phyloP scores from a whole-genome alignment of 2,329 filamentous ascomycete genomes.

The Fusarium nanum region DNA sequence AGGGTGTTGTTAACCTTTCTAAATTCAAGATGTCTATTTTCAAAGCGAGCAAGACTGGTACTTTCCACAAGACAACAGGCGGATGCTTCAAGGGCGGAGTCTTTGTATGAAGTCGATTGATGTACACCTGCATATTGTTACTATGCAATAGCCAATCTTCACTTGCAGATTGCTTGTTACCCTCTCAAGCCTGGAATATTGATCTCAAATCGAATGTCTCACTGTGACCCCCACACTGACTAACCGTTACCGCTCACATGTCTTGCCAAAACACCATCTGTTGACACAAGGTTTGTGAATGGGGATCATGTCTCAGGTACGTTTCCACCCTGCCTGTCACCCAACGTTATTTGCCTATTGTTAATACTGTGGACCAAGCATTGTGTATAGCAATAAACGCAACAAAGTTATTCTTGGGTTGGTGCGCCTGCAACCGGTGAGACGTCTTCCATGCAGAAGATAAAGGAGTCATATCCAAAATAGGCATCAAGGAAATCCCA shows the following conservation, averaged over 20 bases:
- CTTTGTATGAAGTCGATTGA: not conserved
- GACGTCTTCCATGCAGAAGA: not conserved
- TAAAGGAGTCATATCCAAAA: constrained; percentile 33
- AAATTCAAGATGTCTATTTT: not conserved
- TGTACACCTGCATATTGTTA: not conserved
- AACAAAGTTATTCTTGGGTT: constrained; percentile 19
- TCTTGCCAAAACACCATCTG: constrained; percentile 32
- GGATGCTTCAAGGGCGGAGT: not conserved
- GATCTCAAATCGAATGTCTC: constrained; percentile 19
- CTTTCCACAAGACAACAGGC: not conserved
- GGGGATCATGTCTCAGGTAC: constrained; percentile 39
- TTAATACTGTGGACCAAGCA: not conserved
- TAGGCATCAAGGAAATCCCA: constrained; percentile 29
- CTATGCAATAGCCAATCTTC: not conserved
- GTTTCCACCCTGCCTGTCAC: constrained; percentile 12
- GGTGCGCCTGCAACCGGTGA: constrained; percentile 14
- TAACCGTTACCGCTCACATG: constrained; percentile 38
- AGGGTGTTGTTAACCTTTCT: constrained; percentile 1
- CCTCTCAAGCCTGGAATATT: constrained; percentile 1
- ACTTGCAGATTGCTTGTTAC: not conserved
- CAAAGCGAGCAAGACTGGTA: not conserved
- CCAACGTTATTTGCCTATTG: constrained; percentile 1
- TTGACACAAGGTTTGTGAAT: constrained; percentile 19
- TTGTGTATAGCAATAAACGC: constrained; percentile 23
- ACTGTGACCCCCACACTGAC: constrained; percentile 28